Conservation (phyloP, 768 basidiomycete species). For the Leccinum obscurum region DNA sequence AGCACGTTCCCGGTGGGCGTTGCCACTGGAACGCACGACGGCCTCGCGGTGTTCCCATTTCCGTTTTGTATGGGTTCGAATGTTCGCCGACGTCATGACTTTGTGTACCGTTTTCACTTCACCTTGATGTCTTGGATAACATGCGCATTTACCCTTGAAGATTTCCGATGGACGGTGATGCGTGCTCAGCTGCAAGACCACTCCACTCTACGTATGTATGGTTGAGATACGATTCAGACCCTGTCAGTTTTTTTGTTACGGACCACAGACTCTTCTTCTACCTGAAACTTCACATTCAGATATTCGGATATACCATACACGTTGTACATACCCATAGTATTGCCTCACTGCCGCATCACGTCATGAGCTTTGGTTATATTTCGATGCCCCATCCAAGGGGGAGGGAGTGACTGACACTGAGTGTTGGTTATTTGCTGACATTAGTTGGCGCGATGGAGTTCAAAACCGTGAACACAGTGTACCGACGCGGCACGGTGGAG, state of each 20-base stretch:
- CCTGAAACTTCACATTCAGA: background rate
- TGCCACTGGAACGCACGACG: background rate
- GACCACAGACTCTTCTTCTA: background rate
- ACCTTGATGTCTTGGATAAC: conserved; percentile 13
- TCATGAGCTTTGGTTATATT: background rate
- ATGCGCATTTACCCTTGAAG: background rate
- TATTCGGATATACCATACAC: conserved; percentile 12
- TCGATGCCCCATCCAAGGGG: background rate
- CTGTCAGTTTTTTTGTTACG: background rate
- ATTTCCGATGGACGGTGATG: background rate
- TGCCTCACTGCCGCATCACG: background rate
- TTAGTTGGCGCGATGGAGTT: background rate
- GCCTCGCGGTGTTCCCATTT: conserved; percentile 3
- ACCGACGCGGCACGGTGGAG: too few species aligned
- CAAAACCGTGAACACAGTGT: too few species aligned
- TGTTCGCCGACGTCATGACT: background rate
- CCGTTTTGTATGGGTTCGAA: background rate
- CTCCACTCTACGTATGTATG: background rate
- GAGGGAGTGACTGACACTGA: background rate
- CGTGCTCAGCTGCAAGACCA: background rate
- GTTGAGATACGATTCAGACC: background rate
- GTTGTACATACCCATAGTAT: conserved; percentile 19
- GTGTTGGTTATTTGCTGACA: background rate
- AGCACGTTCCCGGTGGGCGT: background rate
- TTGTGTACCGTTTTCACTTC: conserved; percentile 3